A percentile compares a stretch with the other conserved stretches of the same genome.
Conservation (phyloP, 2,329 filamentous ascomycete genomes). For the Alternaria panax region DNA sequence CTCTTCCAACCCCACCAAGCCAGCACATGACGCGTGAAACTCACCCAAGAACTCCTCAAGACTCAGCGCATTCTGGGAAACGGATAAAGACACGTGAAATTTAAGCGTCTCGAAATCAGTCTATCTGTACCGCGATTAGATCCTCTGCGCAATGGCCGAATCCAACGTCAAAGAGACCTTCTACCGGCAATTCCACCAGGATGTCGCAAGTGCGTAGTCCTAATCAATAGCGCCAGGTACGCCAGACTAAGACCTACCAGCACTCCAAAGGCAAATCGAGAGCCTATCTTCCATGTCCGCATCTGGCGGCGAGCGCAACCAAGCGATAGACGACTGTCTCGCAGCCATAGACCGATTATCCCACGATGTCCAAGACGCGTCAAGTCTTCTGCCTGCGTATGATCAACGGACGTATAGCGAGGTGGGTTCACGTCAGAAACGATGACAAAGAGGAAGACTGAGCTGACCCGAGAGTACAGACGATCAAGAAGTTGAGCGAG, state of each 20-base stretch:
- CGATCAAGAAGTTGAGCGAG: slow-evolving; percentile 81
- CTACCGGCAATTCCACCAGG: slow-evolving; percentile 81
- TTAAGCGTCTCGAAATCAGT: too few relatives aligned
- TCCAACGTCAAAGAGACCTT: slow-evolving; percentile 74
- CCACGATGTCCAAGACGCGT: slow-evolving; percentile 83
- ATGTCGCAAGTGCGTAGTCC: slow-evolving; percentile 67
- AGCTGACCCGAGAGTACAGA: slow-evolving; percentile 58
- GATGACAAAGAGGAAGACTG: slow-evolving; percentile 68
- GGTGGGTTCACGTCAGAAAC: slow-evolving; percentile 74
- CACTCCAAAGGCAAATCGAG: slow-evolving; percentile 77
- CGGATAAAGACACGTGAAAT: too few relatives aligned
- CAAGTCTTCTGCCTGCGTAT: slow-evolving; percentile 83
- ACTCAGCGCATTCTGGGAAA: background rate
- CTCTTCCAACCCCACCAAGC: slow-evolving; percentile 3
- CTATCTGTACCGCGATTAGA: background rate
- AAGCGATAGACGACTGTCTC: slow-evolving; percentile 81
- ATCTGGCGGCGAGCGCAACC: slow-evolving; percentile 76
- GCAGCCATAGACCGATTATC: slow-evolving; percentile 81
- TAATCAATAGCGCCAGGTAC: background rate
- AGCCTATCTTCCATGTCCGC: slow-evolving; percentile 69
- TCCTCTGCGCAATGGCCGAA: slow-evolving; percentile 17
- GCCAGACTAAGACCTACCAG: slow-evolving; percentile 55
- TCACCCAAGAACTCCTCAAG: background rate
- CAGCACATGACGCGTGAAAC: background rate
- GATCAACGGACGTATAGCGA: slow-evolving; percentile 87